Percentiles rank a stretch among this genome's conserved stretches.
phyloP scores from a whole-genome alignment of 306 rosid genomes.

The Vicia faba region DNA sequence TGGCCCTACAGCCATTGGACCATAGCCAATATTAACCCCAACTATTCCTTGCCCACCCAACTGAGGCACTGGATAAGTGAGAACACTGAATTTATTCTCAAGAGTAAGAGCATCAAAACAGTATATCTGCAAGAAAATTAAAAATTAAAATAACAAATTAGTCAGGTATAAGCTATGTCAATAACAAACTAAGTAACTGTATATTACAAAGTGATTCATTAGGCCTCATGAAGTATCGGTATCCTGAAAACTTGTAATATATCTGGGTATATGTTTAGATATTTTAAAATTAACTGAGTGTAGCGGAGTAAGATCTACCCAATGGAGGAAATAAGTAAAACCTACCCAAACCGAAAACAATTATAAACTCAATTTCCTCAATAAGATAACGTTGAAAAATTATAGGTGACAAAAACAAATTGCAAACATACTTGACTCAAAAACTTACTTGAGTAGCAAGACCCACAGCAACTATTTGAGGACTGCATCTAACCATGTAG shows the following conservation, averaged over 20 bases:
- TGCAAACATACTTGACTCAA: constrained; percentile 24
- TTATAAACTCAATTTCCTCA: constrained; percentile 24
- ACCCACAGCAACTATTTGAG: constrained; percentile 85
- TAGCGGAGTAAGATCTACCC: not conserved
- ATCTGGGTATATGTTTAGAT: constrained; percentile 18
- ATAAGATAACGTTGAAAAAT: constrained; percentile 30
- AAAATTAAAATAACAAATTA: constrained; percentile 32
- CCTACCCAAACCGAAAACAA: constrained; percentile 23
- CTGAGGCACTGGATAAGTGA: constrained; percentile 94
- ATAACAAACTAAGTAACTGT: constrained; percentile 30
- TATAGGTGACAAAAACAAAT: constrained; percentile 27
- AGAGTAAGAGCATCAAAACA: constrained; percentile 97
- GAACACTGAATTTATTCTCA: constrained; percentile 90
- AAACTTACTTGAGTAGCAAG: constrained; percentile 92
- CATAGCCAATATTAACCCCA: constrained; percentile 90
- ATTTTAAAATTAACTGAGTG: not conserved
- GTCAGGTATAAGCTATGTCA: constrained; percentile 32
- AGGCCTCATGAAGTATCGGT: constrained; percentile 25
- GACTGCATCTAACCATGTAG: constrained; percentile 96
- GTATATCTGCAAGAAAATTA: constrained; percentile 70
- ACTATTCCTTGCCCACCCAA: constrained; percentile 84
- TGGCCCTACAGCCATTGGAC: constrained; percentile 96
- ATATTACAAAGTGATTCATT: constrained; percentile 24
- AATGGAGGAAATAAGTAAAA: constrained; percentile 23
- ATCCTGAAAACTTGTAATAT: constrained; percentile 32